Base-by-base conservation (phyloP, 202 grass and related monocot genomes). In the Eragrostis tef region DNA sequence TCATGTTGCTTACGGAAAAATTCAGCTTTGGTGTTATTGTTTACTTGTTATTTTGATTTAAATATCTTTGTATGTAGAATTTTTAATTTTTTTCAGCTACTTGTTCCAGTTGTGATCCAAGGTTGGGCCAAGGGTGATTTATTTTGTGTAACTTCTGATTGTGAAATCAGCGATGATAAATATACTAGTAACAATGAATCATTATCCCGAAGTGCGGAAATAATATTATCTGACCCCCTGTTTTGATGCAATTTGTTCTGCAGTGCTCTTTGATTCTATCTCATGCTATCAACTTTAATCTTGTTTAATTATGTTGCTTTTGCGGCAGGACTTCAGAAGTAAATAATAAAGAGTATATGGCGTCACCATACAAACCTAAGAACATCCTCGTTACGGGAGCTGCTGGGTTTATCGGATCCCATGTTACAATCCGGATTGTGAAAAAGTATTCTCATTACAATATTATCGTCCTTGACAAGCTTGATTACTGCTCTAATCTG, bases 401-500 rank as follows among this genome's bases (percentile, higher is more conserved):
- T 11, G 91, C 88, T 76, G 88, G 91, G 7, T 93, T 93, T 73
- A 93, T 90, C 2, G 88, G 85, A 16, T 90, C 88, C 53, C 85
- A 93, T 90, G 91, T 93, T 16, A 79, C 91, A 7, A 90, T 88
- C 56, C 82, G 88, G 13, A 83, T 90, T 69, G 59, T 88, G 19
- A 76, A 86, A 42, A 90, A 90, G 74, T 88, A 93, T 47, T 88
- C 87, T 4, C 62, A 90, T 71, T 93, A 93, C 85, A 93, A 93
- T 29, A 93, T 93, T 24, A 79, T 88, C 1, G 85, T 88, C 83
- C 91, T 93, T 13, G 88, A 93, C 70, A 93, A 90, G 82, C 91
- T 93, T 67, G 91, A 93, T 74, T 93, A 93, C 79, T 93, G 91
- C 85, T 93, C 91, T 64, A 93, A 79, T 87, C 74, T 93, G 70